A percentile compares a stretch with the other conserved stretches of the same genome.
These are phyloP conservation scores for Malus sieversii DNA, from an alignment of 306 rosid species.

Conservation along the genomic window DNA sequence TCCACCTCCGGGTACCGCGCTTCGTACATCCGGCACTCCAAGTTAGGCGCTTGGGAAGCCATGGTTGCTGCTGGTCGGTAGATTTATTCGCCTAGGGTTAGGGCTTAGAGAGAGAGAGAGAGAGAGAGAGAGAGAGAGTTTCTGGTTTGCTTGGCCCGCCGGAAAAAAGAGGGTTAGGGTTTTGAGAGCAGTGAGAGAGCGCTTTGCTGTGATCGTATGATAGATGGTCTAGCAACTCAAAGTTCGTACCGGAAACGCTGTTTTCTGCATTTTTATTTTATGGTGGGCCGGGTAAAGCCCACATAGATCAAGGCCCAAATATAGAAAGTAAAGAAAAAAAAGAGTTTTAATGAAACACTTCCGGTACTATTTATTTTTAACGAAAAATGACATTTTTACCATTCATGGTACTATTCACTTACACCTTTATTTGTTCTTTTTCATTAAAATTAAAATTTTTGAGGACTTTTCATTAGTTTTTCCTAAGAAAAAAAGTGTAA, in stretches of 20 bases:
- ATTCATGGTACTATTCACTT: too few relatives aligned
- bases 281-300: background rate
- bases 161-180: slow-evolving; percentile 14
- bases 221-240: background rate
- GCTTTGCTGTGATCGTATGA: background rate
- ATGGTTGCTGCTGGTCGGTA: background rate
- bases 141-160: background rate
- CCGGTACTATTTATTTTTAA: too few relatives aligned
- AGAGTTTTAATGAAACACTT: too few relatives aligned
- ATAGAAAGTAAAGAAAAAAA: fast-evolving
- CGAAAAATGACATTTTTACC: too few relatives aligned
- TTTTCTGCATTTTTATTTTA: background rate
- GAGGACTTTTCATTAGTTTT: too few relatives aligned
- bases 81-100: background rate
- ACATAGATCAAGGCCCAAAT: background rate
- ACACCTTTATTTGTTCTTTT: too few relatives aligned
- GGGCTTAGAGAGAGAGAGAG: background rate
- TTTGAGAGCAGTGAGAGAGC: background rate
- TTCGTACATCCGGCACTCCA: slow-evolving; percentile 96
- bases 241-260: background rate
- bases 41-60: slow-evolving; percentile 51
- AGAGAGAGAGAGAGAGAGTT: background rate
- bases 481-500: too few relatives aligned
- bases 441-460: too few relatives aligned
- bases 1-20: slow-evolving; percentile 88